Evolutionary conservation across 2,329 filamentous ascomycete genomes (phyloP), one percentile per base, ranked within the genome.

Genomic region (Nemania sp.): DNA sequence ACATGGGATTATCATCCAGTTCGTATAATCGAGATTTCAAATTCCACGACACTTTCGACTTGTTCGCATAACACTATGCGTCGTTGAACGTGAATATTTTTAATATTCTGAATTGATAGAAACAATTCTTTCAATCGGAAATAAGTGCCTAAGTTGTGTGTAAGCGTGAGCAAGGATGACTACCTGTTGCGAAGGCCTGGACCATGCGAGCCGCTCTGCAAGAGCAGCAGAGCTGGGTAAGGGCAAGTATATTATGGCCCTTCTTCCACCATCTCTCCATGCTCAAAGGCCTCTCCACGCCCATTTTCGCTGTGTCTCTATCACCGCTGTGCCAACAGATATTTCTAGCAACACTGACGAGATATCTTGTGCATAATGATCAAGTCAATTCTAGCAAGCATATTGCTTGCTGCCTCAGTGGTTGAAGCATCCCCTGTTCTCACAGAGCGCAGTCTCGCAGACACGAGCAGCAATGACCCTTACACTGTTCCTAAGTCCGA

Each of bases 341-440:
- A 34, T 15, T 33, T 30, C 6, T 11, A 20, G 8, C 20, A 31
- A 39, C 15, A 37, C 22, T 3, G 30, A 39, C 19, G 8, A 26
- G 30, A 30, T 30, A 19, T 17, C 15, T 5, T 37, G 9, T 12
- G 6, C 24, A 34, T 34, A 23, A 56, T 56, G 53, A 54, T 54
- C 26, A 50, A 44, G 41, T 57, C 41, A 11, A 17, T 49, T 3
- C 3, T 54, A 4, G 28, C 50, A 47, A 50, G 50, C 43, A 5
- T 54, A 5, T 37, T 57, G 40, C 46, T 57, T 47, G 51, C 50
- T 6, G 26, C 40, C 6, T 31, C 54, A 5, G 46, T 41, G 11
- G 50, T 57, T 20, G 37, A 54, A 39, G 54, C 54, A 4, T 49
- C 54, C 31, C 50, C 54, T 1, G 50, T 45, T 14, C 46, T 54